Percentiles rank a stretch among this genome's conserved stretches.
Conservation (phyloP, 305 asterid genomes). For the Rubia tinctorum region DNA sequence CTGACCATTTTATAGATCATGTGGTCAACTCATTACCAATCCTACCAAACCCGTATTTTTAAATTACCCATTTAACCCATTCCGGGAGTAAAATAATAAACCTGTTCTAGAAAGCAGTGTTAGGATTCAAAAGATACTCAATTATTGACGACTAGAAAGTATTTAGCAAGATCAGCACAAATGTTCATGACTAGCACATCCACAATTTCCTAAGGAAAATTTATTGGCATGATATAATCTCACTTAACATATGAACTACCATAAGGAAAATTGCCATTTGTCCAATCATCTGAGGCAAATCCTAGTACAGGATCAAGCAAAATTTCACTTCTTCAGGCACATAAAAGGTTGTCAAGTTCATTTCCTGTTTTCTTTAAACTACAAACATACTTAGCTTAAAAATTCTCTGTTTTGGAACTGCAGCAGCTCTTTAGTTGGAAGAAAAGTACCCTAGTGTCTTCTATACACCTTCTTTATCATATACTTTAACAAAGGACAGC, state of each 20-base stretch:
- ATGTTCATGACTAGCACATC: background rate
- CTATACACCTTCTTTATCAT: background rate
- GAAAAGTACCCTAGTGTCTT: too few relatives aligned
- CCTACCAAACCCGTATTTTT: too few relatives aligned
- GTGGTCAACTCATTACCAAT: too few relatives aligned
- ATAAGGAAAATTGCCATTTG: too few relatives aligned
- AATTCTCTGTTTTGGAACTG: background rate
- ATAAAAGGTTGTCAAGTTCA: background rate
- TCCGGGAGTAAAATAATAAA: too few relatives aligned
- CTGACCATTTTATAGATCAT: too few relatives aligned
- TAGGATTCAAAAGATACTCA: too few relatives aligned
- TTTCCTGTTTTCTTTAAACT: too few relatives aligned
- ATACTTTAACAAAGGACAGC: background rate
- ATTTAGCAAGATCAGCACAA: background rate
- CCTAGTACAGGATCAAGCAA: background rate
- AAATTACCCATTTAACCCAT: too few relatives aligned
- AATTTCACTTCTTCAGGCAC: background rate
- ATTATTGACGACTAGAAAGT: too few relatives aligned
- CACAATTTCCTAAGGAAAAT: background rate
- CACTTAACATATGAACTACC: background rate
- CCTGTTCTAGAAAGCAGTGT: too few relatives aligned
- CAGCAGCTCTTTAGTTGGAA: background rate
- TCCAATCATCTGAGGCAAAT: background rate
- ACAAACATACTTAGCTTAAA: background rate
- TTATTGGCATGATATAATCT: too few relatives aligned